phyloP scores from a whole-genome alignment of 2,329 filamentous ascomycete species.

The Nemania diffusa region DNA sequence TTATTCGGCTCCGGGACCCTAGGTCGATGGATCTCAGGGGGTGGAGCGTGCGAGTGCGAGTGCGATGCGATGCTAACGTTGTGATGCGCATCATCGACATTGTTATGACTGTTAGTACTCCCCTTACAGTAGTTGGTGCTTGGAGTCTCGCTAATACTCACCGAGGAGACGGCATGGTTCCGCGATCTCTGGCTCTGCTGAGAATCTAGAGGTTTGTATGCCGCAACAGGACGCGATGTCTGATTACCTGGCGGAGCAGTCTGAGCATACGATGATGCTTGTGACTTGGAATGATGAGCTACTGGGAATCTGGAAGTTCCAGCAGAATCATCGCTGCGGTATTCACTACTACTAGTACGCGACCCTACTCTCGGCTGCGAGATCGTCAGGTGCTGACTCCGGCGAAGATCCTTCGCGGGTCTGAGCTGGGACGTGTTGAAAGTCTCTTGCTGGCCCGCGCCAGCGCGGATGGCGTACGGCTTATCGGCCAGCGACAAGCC shows the following conservation, averaged over 20 bases:
- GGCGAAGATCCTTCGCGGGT: conserved; percentile 20
- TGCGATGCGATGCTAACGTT: conserved; percentile 8
- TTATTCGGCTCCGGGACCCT: not conserved
- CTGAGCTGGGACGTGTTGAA: conserved; percentile 10
- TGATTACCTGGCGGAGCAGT: not conserved
- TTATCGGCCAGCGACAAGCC: not conserved
- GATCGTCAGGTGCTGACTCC: not conserved
- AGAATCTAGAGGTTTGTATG: conserved; percentile 27
- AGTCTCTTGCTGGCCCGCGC: not conserved
- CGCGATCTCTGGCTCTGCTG: not conserved
- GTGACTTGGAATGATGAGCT: not conserved
- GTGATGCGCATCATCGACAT: conserved; percentile 10
- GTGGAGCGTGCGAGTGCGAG: not conserved
- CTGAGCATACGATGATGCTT: too few species aligned
- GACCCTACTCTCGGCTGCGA: not conserved
- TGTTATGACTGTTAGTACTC: not conserved
- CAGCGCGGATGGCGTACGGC: not conserved
- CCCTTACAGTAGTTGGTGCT: not conserved
- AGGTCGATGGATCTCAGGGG: conserved; percentile 3
- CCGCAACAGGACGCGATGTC: not conserved
- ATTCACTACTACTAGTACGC: not conserved
- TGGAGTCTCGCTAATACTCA: conserved; percentile 9
- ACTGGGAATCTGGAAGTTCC: not conserved
- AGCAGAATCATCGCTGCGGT: not conserved
- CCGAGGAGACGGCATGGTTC: not conserved